Evolutionary conservation across 2,329 filamentous ascomycete genomes (phyloP).

Genomic region (Aureobasidium sp.): DNA sequence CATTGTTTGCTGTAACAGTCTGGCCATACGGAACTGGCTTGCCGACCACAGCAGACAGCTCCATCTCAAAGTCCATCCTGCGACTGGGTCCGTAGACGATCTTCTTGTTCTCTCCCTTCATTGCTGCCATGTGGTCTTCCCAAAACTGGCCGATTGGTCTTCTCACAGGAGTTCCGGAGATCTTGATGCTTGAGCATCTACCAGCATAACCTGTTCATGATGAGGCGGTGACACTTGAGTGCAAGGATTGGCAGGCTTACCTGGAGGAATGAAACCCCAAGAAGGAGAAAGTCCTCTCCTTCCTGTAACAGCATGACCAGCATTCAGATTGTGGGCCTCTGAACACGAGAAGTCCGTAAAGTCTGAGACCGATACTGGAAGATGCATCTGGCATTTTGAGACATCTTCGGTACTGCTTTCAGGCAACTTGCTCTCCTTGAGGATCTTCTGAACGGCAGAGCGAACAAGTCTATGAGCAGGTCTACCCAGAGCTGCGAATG

Average conservation of each 20-base stretch:
- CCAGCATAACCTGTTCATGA: conserved; percentile 41
- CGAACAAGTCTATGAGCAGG: conserved; percentile 31
- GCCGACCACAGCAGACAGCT: conserved; percentile 40
- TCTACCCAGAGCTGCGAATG: conserved; percentile 41
- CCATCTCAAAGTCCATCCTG: conserved; percentile 43
- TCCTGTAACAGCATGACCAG: conserved; percentile 34
- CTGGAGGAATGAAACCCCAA: conserved; percentile 34
- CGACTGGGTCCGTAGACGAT: conserved; percentile 40
- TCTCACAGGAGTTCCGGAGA: conserved; percentile 41
- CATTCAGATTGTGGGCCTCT: conserved; percentile 46
- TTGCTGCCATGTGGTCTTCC: conserved; percentile 19
- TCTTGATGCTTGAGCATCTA: conserved; percentile 45
- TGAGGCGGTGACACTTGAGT: background rate
- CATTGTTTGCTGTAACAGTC: conserved; percentile 33
- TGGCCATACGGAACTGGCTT: conserved; percentile 33
- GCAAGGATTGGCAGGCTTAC: conserved; percentile 20
- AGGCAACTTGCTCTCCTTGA: conserved; percentile 23
- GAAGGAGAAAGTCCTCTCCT: conserved; percentile 34
- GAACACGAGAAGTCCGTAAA: conserved; percentile 54
- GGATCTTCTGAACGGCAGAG: conserved; percentile 31
- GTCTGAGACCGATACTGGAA: conserved; percentile 48
- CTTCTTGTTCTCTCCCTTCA: conserved; percentile 38
- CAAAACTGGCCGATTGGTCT: conserved; percentile 41
- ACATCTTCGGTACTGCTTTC: conserved; percentile 29
- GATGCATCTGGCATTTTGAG: conserved; percentile 39